Conservation (phyloP, 192 early-diverging fungal genomes). For the Dimargaris verticillata region DNA sequence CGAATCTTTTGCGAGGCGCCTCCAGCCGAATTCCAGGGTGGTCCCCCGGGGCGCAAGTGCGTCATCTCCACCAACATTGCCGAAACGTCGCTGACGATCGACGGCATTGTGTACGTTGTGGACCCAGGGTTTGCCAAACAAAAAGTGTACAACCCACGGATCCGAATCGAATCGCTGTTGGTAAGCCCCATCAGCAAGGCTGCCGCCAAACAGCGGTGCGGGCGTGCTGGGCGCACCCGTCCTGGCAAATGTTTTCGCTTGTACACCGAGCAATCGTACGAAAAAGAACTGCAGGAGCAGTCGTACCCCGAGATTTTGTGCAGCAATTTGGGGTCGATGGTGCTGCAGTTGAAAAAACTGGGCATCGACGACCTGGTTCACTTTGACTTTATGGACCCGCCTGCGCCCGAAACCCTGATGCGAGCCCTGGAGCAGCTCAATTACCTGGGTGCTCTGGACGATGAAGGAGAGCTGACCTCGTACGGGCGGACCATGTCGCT, state of each 20-base stretch:
- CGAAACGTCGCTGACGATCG: slow-evolving; percentile 95
- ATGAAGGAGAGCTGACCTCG: slow-evolving; percentile 83
- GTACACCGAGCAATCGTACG: slow-evolving; percentile 93
- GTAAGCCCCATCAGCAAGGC: slow-evolving; percentile 92
- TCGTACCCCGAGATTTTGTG: slow-evolving; percentile 97
- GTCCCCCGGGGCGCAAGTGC: slow-evolving; percentile 85
- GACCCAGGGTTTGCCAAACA: slow-evolving; percentile 99
- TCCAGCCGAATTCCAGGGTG: slow-evolving; percentile 51
- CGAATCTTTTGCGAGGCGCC: slow-evolving; percentile 88
- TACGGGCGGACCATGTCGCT: slow-evolving; percentile 78
- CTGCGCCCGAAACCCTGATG: slow-evolving; percentile 96
- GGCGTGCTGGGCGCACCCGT: slow-evolving; percentile 95
- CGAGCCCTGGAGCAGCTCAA: slow-evolving; percentile 90
- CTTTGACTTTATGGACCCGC: slow-evolving; percentile 99
- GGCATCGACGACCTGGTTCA: slow-evolving; percentile 95
- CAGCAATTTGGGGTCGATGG: slow-evolving; percentile 89
- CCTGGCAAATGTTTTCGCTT: slow-evolving; percentile 95
- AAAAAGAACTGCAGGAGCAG: slow-evolving; percentile 85
- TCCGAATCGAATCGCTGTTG: slow-evolving; percentile 86
- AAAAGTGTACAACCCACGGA: slow-evolving; percentile 96
- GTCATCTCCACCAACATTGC: slow-evolving; percentile 97
- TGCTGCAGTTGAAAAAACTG: slow-evolving; percentile 93
- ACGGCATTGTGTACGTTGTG: slow-evolving; percentile 97
- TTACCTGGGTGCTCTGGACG: slow-evolving; percentile 85
- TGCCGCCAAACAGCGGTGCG: slow-evolving; percentile 89